Evolutionary conservation across 352 stramenopile genomes (phyloP), one percentile per base, ranked within the genome.

Genomic region (Phytophthora capsici): DNA sequence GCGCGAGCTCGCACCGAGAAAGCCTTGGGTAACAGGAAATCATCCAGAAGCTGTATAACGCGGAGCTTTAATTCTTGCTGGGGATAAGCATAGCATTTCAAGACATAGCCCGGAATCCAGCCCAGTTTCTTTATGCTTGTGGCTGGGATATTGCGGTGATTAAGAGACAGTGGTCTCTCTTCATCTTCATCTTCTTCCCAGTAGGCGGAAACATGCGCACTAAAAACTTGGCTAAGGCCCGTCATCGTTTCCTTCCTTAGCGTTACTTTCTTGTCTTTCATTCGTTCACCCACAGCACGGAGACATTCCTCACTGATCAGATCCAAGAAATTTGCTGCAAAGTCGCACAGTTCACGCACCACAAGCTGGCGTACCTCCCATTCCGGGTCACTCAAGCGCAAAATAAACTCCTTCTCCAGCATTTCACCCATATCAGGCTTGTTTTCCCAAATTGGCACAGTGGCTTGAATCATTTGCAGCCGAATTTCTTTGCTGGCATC

Each of bases 201-300:
- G 19, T 75, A 78, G 0, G 72, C 57, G 8, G 88, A 89, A 38
- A 96, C 63, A 54, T 96, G 87, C 4, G 78, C 66, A 14, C 71
- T 81, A 38, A 90, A 96, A 12, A 95, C 83, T 68, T 95, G 88
- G 22, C 85, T 91, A 14, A 96, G 70, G 0, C 88, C 88, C 12
- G 88, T 96, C 88, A 96, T 96, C 9, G 88, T 91, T 64, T 96
- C 88, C 52, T 95, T 96, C 14, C 88, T 72, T 22, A 95, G 37
- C 0, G 77, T 51, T 1, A 94, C 80, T 46, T 85, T 92, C 54
- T 96, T 96, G 65, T 96, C 88, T 56, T 95, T 95, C 86, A 96
- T 93, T 9, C 88, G 85, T 53, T 96, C 88, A 16, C 86, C 88
- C 7, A 95, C 82, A 46, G 86, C 72, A 3, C 80, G 78, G 3